phyloP scores from a whole-genome alignment of 148 eudicot genomes.

The Rhododendron mucronatum region DNA sequence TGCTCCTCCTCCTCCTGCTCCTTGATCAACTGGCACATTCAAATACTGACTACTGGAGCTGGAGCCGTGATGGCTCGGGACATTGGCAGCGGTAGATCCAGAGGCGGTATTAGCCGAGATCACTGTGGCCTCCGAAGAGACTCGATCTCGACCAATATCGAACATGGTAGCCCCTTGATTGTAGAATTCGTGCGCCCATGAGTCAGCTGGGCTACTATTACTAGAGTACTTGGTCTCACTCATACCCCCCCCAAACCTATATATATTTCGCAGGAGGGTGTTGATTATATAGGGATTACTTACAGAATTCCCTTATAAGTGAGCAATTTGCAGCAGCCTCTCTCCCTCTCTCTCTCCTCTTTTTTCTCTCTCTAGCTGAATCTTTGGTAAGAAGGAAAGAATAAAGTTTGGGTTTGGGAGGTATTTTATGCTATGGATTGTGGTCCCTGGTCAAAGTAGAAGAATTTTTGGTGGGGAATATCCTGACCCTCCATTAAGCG shows the following conservation, averaged over 20 bases:
- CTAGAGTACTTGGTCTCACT: neutral
- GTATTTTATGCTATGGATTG: neutral
- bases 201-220: neutral
- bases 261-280: neutral
- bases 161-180: neutral
- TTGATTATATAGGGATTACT: neutral
- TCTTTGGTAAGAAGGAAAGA: slow-evolving; percentile 10
- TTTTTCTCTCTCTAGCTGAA: neutral
- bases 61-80: neutral
- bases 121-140: neutral
- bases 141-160: neutral
- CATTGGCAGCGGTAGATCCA: neutral
- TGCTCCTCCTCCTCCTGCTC: neutral
- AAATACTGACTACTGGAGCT: neutral
- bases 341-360: neutral
- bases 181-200: slow-evolving; percentile 10
- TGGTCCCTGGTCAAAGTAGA: slow-evolving; percentile 8
- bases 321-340: neutral
- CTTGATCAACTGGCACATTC: neutral
- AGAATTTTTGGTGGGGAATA: neutral
- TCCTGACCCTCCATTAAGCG: slow-evolving; percentile 1
- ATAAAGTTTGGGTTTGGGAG: neutral
- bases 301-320: neutral
- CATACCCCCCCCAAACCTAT: neutral
- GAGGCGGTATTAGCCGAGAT: neutral